A percentile compares a stretch with the other conserved stretches of the same genome.
phyloP scores from a whole-genome alignment of 768 basidiomycete species.

The Amanita brunnescens region DNA sequence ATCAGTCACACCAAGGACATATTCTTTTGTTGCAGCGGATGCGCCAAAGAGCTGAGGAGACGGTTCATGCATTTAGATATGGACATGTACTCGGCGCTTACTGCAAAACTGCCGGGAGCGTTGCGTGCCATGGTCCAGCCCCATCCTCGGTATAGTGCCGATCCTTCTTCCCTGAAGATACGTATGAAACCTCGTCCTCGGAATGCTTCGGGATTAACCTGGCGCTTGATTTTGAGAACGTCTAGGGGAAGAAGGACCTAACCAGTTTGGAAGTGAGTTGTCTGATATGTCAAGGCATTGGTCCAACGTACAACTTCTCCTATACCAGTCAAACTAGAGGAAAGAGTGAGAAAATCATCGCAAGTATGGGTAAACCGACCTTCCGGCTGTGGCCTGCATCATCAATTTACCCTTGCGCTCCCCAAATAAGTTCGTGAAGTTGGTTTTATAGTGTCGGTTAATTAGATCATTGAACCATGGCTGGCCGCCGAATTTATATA shows the following conservation, averaged over 20 bases:
- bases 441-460: slow-evolving; percentile 67
- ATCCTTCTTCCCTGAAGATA: slow-evolving; percentile 88
- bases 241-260: slow-evolving; percentile 93
- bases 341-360: neutral
- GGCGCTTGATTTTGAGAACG: slow-evolving; percentile 96
- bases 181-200: slow-evolving; percentile 85
- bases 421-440: slow-evolving; percentile 79
- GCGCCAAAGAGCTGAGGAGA: slow-evolving; percentile 85
- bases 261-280: neutral
- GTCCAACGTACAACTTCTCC: slow-evolving; percentile 78
- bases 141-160: slow-evolving; percentile 92
- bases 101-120: slow-evolving; percentile 92
- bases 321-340: slow-evolving; percentile 62
- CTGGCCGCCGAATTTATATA: slow-evolving; percentile 98
- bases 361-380: slow-evolving; percentile 35
- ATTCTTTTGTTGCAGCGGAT: slow-evolving; percentile 91
- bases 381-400: slow-evolving; percentile 92
- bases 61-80: neutral
- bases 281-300: neutral
- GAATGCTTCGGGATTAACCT: slow-evolving; percentile 98
- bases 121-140: slow-evolving; percentile 99
- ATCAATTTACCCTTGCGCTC: slow-evolving; percentile 94
- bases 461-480: slow-evolving; percentile 96
- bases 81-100: slow-evolving; percentile 28
- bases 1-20: slow-evolving; percentile 79